phyloP scores from a whole-genome alignment of 768 basidiomycete genomes.

The Xerocomellus amylosporus region DNA sequence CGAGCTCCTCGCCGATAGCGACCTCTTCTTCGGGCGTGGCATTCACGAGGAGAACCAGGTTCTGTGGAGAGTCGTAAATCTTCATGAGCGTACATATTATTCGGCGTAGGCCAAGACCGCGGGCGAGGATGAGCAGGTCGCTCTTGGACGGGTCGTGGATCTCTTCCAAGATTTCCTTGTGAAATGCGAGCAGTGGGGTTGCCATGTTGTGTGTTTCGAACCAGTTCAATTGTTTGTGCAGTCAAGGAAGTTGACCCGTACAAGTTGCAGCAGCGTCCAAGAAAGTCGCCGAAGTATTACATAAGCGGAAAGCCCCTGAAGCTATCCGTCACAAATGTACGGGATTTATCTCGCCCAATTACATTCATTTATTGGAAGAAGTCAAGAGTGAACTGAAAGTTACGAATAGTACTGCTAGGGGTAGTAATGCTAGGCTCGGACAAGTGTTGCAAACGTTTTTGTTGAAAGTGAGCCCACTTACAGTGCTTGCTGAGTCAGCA shows the following conservation, averaged over 20 bases:
- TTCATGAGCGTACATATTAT: conserved; percentile 86
- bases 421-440: not conserved
- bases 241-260: not conserved
- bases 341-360: too few species aligned
- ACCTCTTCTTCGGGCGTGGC: conserved; percentile 84
- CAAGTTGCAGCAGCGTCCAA: too few species aligned
- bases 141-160: conserved; percentile 73
- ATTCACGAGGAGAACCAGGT: conserved; percentile 81
- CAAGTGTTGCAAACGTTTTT: not conserved
- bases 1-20: conserved; percentile 89
- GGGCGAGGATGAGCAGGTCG: conserved; percentile 76
- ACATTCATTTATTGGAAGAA: not conserved
- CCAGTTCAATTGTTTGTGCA: not conserved
- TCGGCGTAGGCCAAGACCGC: conserved; percentile 84
- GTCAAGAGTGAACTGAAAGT: not conserved
- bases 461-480: conserved; percentile 6
- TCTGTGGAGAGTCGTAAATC: conserved; percentile 86
- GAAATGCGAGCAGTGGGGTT: conserved; percentile 54
- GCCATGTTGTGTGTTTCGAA: conserved; percentile 17
- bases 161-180: conserved; percentile 62
- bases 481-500: conserved; percentile 18
- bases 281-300: not conserved
- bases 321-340: not conserved
- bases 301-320: conserved; percentile 8
- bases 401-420: not conserved